Percentiles rank a stretch among this genome's conserved stretches.
phyloP scores from a whole-genome alignment of 306 rosid genomes.

The Inga leiocalycina region DNA sequence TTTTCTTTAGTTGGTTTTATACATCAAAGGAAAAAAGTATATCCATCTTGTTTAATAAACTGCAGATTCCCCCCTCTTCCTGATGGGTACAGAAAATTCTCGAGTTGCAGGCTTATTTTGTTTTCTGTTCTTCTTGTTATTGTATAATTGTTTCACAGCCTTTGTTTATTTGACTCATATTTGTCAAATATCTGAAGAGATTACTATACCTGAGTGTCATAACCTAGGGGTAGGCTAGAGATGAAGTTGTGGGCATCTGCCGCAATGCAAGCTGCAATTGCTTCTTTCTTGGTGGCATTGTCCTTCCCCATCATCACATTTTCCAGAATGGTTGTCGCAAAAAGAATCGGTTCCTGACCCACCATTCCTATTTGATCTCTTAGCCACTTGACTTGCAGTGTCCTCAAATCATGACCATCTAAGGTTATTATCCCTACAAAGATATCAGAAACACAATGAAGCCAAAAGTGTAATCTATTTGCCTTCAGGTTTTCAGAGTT shows the following conservation, averaged over 20 bases:
- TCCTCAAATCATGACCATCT: slow-evolving; percentile 82
- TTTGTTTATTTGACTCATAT: not conserved
- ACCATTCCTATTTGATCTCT: slow-evolving; percentile 91
- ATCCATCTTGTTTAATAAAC: not conserved
- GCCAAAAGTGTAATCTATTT: slow-evolving; percentile 8
- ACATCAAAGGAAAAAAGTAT: not conserved
- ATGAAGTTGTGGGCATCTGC: slow-evolving; percentile 87
- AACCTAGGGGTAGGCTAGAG: slow-evolving; percentile 74
- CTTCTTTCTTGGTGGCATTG: slow-evolving; percentile 76
- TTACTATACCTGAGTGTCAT: slow-evolving; percentile 75
- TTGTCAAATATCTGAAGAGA: not conserved
- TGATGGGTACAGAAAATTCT: not conserved
- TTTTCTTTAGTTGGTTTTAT: not conserved
- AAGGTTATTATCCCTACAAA: slow-evolving; percentile 70
- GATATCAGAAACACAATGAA: slow-evolving; percentile 25
- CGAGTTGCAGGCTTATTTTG: not conserved
- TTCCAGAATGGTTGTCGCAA: slow-evolving; percentile 81
- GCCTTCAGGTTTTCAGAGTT: not conserved
- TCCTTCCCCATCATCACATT: slow-evolving; percentile 96
- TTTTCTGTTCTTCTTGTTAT: not conserved
- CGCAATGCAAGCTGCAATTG: slow-evolving; percentile 79
- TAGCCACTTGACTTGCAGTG: slow-evolving; percentile 84
- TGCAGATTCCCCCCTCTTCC: not conserved
- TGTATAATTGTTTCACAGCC: not conserved
- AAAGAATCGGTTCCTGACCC: slow-evolving; percentile 91